Conservation (phyloP, 257 asterid genomes). For the Solanum bulbocastanum region DNA sequence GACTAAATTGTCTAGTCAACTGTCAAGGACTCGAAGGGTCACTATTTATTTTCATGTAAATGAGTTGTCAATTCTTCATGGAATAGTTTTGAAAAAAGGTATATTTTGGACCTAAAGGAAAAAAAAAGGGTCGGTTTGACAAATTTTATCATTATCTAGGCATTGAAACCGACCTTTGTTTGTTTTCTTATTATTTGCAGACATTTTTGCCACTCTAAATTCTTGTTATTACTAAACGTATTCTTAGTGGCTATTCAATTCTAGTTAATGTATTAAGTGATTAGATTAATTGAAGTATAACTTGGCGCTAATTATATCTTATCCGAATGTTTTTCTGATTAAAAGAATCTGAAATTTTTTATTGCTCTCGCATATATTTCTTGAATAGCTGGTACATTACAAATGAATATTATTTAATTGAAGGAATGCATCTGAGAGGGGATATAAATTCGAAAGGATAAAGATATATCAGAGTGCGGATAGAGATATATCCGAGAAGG, state of each 20-base stretch:
- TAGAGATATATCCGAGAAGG: too few relatives aligned
- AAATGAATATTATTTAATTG: too few relatives aligned
- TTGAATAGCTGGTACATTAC: too few relatives aligned
- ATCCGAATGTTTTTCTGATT: too few relatives aligned
- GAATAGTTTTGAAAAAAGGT: conserved; percentile 13
- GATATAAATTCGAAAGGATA: too few relatives aligned
- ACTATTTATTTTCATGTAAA: background rate
- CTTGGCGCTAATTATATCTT: too few relatives aligned
- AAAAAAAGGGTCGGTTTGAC: conserved; percentile 51
- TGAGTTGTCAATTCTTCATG: background rate
- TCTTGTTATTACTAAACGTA: background rate
- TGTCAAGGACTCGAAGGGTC: background rate
- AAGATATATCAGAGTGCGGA: too few relatives aligned
- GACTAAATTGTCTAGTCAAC: background rate
- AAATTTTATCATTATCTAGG: background rate
- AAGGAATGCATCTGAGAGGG: too few relatives aligned
- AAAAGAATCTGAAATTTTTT: too few relatives aligned
- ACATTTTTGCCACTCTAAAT: background rate
- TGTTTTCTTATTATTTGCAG: background rate
- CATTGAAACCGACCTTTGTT: background rate
- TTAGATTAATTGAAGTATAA: background rate
- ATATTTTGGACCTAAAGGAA: background rate
- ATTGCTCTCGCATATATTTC: too few relatives aligned
- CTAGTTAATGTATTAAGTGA: background rate
- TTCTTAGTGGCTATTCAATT: background rate